Evolutionary conservation across 2,329 filamentous ascomycete genomes (phyloP).

Genomic region (Cercospora canescens): DNA sequence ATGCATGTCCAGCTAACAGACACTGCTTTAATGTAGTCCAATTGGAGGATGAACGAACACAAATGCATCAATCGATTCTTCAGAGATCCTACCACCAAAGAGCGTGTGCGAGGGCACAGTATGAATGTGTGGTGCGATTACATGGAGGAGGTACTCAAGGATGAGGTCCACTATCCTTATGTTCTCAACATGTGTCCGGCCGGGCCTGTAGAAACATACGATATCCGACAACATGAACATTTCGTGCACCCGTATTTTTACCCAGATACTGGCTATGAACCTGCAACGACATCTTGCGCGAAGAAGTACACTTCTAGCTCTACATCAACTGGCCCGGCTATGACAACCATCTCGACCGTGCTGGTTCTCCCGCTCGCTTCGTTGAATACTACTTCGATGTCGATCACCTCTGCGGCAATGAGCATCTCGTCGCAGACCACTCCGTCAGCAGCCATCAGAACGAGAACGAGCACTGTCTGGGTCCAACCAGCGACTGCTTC

Average conservation of each 20-base stretch:
- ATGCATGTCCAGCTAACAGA: background rate
- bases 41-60: conserved; percentile 1
- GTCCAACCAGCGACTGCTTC: background rate
- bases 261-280: conserved; percentile 2
- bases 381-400: background rate
- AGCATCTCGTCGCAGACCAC: background rate
- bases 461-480: background rate
- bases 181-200: conserved; percentile 1
- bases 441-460: background rate
- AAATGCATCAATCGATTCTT: conserved; percentile 2
- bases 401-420: background rate
- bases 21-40: background rate
- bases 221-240: background rate
- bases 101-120: background rate
- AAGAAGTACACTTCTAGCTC: background rate
- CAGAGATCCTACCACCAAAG: background rate
- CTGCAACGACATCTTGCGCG: background rate
- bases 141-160: background rate
- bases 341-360: conserved; percentile 2
- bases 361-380: background rate
- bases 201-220: background rate
- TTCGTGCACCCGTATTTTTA: background rate
- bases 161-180: background rate
- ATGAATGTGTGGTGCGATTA: background rate
- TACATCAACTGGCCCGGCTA: background rate